phyloP scores from a whole-genome alignment of 371 early-diverging fungal genomes.

The Saksenaea oblongispora region DNA sequence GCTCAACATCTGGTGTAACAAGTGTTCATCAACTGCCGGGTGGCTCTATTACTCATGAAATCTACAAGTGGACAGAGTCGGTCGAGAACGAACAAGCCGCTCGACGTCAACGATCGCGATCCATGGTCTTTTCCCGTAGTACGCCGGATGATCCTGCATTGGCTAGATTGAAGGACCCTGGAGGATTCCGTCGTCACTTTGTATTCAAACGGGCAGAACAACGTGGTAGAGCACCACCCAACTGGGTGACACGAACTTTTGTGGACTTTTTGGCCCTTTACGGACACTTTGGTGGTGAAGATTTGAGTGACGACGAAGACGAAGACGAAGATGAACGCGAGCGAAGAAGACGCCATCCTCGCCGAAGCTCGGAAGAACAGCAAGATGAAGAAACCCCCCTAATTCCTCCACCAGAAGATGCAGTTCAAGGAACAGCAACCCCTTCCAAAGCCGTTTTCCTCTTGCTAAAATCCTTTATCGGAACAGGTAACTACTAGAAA shows the following conservation, averaged over 20 bases:
- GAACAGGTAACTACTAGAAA: slow-evolving; percentile 53
- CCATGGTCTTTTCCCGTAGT: slow-evolving; percentile 34
- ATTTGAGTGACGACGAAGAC: slow-evolving; percentile 44
- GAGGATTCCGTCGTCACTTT: slow-evolving; percentile 91
- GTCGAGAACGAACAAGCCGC: slow-evolving; percentile 35
- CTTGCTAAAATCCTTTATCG: slow-evolving; percentile 85
- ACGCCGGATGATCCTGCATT: slow-evolving; percentile 39
- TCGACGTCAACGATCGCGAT: slow-evolving; percentile 40
- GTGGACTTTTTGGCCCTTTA: slow-evolving; percentile 92
- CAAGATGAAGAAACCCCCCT: slow-evolving; percentile 43
- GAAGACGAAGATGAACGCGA: slow-evolving; percentile 31
- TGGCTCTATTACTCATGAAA: slow-evolving; percentile 59
- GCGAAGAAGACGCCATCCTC: slow-evolving; percentile 22
- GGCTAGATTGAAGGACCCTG: slow-evolving; percentile 66
- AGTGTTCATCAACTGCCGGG: slow-evolving; percentile 51
- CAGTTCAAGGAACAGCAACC: slow-evolving; percentile 75
- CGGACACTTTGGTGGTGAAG: slow-evolving; percentile 92
- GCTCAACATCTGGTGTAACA: slow-evolving; percentile 1
- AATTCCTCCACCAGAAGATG: slow-evolving; percentile 59
- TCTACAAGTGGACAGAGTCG: slow-evolving; percentile 60
- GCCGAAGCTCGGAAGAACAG: slow-evolving; percentile 10
- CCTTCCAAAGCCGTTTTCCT: slow-evolving; percentile 84
- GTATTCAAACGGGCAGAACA: slow-evolving; percentile 74
- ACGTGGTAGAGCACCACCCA: slow-evolving; percentile 65
- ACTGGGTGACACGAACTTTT: slow-evolving; percentile 84